Percentiles rank a stretch among this genome's conserved stretches.
phyloP scores from a whole-genome alignment of 805 yeast genomes.

The Metschnikowia chrysomelidarum region DNA sequence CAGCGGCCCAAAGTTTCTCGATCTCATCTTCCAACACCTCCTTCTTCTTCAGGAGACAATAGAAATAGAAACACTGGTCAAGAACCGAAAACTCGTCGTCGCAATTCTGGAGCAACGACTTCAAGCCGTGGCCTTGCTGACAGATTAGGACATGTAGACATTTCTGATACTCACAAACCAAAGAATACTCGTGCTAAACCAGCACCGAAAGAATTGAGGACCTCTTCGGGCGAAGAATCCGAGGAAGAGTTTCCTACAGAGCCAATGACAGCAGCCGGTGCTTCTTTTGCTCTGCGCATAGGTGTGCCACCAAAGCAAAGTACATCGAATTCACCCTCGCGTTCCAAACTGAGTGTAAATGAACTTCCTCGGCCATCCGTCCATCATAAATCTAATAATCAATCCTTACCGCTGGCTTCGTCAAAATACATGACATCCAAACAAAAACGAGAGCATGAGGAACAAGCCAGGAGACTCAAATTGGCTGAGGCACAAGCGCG shows the following conservation, averaged over 20 bases:
- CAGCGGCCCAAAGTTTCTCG: background rate
- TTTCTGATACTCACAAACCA: constrained; percentile 2
- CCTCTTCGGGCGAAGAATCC: background rate
- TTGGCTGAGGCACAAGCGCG: constrained; percentile 9
- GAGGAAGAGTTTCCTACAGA: constrained; percentile 7
- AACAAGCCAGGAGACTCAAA: constrained; percentile 9
- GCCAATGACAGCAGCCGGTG: constrained; percentile 29
- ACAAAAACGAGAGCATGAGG: constrained; percentile 11
- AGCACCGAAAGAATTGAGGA: background rate
- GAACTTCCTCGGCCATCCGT: too few relatives aligned
- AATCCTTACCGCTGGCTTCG: too few relatives aligned
- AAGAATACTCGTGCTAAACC: constrained; percentile 8
- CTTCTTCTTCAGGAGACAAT: constrained; percentile 5
- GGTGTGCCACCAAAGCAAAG: constrained; percentile 14
- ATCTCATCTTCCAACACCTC: constrained; percentile 6
- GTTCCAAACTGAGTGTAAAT: too few relatives aligned
- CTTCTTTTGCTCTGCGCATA: constrained; percentile 32
- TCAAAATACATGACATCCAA: constrained; percentile 14
- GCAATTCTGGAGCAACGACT: constrained; percentile 2
- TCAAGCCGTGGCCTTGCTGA: constrained; percentile 2
- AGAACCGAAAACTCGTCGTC: background rate
- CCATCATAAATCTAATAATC: too few relatives aligned
- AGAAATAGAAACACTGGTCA: background rate
- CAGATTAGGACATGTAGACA: constrained; percentile 3
- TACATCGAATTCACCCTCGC: too few relatives aligned